Conservation (phyloP, 106 monocot species). For the Ottelia alismoides region DNA sequence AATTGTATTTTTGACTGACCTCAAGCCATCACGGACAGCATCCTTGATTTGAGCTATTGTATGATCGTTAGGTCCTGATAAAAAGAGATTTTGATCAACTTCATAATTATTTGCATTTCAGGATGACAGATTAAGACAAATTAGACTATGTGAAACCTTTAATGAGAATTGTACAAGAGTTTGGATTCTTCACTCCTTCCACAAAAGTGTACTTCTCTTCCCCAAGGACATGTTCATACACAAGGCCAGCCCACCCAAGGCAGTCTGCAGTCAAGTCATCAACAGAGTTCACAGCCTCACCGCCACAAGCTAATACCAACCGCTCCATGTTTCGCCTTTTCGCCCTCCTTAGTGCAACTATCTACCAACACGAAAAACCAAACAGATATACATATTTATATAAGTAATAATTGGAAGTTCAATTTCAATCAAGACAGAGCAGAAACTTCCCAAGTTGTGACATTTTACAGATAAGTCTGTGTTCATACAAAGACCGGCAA, state of each 20-base stretch:
- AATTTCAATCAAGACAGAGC: not conserved
- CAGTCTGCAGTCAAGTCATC: constrained; percentile 72
- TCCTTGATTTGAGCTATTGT: constrained; percentile 99
- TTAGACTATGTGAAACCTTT: no score
- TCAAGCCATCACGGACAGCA: constrained; percentile 94
- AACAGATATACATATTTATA: no score
- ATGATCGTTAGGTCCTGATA: constrained; percentile 94
- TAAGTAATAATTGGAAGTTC: no score
- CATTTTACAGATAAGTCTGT: no score
- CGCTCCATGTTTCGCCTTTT: constrained; percentile 99
- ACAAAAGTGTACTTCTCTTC: constrained; percentile 99
- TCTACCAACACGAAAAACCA: constrained; percentile 28
- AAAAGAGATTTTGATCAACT: not conserved
- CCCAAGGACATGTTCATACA: constrained; percentile 92
- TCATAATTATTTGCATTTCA: no score
- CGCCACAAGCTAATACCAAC: constrained; percentile 87
- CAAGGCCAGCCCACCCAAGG: constrained; percentile 96
- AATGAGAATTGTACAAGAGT: constrained; percentile 88
- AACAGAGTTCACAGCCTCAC: constrained; percentile 93
- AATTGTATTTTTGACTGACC: constrained; percentile 93
- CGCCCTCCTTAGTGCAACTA: constrained; percentile 84
- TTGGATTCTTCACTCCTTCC: constrained; percentile 89
- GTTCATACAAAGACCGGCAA: no score
- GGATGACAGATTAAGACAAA: no score
- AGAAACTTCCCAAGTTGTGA: no score